A percentile compares a stretch with the other conserved stretches of the same genome.
These are phyloP conservation scores for Trypanosoma lewisi DNA, from an alignment of 208 protist genomes.

Conservation along the genomic window DNA sequence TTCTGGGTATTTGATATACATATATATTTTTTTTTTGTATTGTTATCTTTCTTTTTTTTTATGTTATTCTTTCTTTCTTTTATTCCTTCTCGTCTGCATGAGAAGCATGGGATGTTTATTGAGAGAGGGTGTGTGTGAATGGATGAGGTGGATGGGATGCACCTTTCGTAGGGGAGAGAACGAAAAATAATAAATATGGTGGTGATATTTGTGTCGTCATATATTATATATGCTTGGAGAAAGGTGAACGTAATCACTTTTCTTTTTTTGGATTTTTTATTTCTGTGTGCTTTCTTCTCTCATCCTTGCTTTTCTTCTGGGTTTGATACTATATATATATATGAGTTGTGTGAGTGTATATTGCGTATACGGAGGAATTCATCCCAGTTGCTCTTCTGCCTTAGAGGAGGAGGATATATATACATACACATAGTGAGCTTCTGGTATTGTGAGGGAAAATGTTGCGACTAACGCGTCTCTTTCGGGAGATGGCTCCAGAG, in stretches of 20 bases:
- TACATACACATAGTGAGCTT: too few relatives aligned
- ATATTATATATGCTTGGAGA: too few relatives aligned
- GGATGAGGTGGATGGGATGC: neutral
- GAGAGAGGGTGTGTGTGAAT: neutral
- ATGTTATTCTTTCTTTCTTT: neutral
- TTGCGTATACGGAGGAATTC: neutral
- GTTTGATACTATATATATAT: neutral
- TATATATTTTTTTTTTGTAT: neutral
- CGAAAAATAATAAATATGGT: too few relatives aligned
- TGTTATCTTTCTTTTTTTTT: neutral
- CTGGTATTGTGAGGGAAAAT: too few relatives aligned
- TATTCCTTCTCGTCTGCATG: neutral
- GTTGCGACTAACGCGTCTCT: constrained; percentile 62
- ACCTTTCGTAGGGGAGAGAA: too few relatives aligned
- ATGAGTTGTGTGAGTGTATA: neutral
- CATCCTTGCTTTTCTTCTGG: neutral
- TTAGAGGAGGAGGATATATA: neutral
- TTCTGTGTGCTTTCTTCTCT: neutral
- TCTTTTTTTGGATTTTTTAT: neutral
- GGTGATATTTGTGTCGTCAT: too few relatives aligned
- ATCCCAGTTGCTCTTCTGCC: constrained; percentile 4
- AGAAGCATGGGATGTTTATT: neutral
- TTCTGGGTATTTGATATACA: neutral
- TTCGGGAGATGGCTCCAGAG: constrained; percentile 84
- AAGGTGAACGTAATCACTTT: neutral